These are phyloP conservation scores for Neonectria punicea DNA, from an alignment of 2,329 filamentous ascomycete species.

Conservation along the genomic window DNA sequence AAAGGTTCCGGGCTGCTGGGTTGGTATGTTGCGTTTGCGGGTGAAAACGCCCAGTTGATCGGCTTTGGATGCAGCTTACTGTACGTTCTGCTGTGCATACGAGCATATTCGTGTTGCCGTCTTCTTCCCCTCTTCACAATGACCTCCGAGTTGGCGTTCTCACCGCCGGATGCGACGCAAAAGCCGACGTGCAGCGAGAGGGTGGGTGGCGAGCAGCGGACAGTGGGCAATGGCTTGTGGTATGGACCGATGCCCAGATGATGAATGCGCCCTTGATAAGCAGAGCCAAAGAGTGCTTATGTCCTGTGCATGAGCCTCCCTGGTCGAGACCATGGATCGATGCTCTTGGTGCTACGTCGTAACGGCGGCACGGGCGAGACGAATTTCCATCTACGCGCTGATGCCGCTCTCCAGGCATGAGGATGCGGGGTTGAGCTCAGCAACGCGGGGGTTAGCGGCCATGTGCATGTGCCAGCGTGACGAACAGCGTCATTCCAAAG, in stretches of 20 bases:
- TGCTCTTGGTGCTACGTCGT: background rate
- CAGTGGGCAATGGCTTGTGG: constrained; percentile 29
- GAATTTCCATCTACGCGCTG: constrained; percentile 43
- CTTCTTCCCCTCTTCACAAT: constrained; percentile 15
- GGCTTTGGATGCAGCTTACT: background rate
- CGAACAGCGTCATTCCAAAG: constrained; percentile 24
- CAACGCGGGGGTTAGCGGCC: constrained; percentile 45
- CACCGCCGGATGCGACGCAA: constrained; percentile 35
- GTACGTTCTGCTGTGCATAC: background rate
- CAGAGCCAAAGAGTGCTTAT: constrained; percentile 16
- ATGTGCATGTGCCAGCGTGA: constrained; percentile 39
- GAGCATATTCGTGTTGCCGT: constrained; percentile 21
- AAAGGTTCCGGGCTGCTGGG: constrained; percentile 18
- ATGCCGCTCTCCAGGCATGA: constrained; percentile 34
- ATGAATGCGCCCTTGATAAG: constrained; percentile 5
- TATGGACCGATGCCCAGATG: constrained; percentile 12
- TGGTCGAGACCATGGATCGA: constrained; percentile 23
- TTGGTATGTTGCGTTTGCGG: background rate
- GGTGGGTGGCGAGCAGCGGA: constrained; percentile 34
- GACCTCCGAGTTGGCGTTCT: constrained; percentile 22
- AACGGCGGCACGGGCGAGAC: constrained; percentile 5
- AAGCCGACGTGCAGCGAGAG: constrained; percentile 32
- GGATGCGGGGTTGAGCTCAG: constrained; percentile 42
- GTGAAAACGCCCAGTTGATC: background rate
- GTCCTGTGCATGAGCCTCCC: constrained; percentile 28